Base-by-base conservation (phyloP, 1,139 yeast genomes). In the Geotrichum europaeum region DNA sequence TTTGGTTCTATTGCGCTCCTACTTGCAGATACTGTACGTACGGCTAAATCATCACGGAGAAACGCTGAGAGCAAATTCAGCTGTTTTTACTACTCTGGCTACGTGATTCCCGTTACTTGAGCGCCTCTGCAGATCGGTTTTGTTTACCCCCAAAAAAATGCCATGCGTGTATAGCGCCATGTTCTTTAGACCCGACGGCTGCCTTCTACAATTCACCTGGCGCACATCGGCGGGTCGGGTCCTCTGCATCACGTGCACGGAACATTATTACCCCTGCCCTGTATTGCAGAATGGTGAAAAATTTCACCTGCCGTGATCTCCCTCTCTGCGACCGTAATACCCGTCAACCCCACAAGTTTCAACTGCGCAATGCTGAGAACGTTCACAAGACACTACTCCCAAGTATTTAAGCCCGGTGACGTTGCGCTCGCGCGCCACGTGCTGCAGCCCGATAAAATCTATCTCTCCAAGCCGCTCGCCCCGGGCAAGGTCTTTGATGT, bases 361-460 rank as follows among this genome's bases (percentile, higher is more conserved):
- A 40, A n/a, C 22, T n/a, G 18, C 20, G 22, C 18, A 4, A 52
- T 52, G 55, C 22, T 52, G 18, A 25, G 36, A 28, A 18, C 34
- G 10, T 52, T 22, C 4, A 52, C 24, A 12, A 22, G 56, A 22
- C 36, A 32, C 12, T 55, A 58, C 49, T 58, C 58, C 9, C 51
- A 51, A 25, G 52, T 56, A 15, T 62, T 62, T 45, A 49, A 59
- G 47, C 53, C 57, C 6, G 64, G 64, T 13, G 64, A 62, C n/a
- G 51, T 62, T n/a, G 60, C 53, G 1, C 56, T 62, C 7, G 62
- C 64, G 10, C 58, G 64, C 49, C 64, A 59, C 49, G 62, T 62
- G 12, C 22, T 61, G 9, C 51, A 58, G 9, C 63, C 63, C n/a
- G 63, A 59, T 53, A 45, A 61, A 20, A 58, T 60, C 2, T 50